Evolutionary conservation across 176 grass and related monocot genomes (phyloP), one percentile per base, ranked within the genome.

Genomic region (Themeda triandra): DNA sequence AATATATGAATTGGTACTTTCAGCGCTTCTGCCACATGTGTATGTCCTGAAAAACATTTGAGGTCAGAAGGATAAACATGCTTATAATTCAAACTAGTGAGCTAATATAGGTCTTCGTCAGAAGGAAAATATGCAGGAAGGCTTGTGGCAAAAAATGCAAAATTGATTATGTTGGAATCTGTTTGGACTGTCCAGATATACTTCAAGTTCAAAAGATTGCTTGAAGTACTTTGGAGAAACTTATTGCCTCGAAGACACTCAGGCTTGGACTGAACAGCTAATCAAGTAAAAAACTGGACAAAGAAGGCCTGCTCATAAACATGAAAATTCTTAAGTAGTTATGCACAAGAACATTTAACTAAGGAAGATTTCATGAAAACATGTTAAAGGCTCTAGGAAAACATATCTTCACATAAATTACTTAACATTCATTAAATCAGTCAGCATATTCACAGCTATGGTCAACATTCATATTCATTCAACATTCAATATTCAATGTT

Each of bases 1-100:
- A 99, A 96, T 90, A 99, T 93, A 87, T 99, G 96, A 94, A 99
- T 87, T 35, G 96, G 96, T 79, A 99, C 83, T 74, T 99, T 89
- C 65, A 99, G 69, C 15, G 81, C 88, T 82, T 99, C 96, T 19
- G 96, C 96, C 85, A 96, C 96, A 80, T 99, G 96, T 2, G 84
- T 94, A 83, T 99, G 96, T 56, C 96, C 96, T 99, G 87, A 83
- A 86, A 37, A 93, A 89, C 29, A 87, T 48, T 77, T 77, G n/a
- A 91, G 71, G 54, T 90, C 87, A 85, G 87, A 80, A 89, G 48
- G 73, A 66, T 58, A 60, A 59, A 25, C 36, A 75, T 30, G 35
- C 30, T 80, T 51, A 23, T 42, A 31, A 82, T 33, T 33, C 66
- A 79, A 30, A 88, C 8, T 36, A 69, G 29, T 69, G 45, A 81